Evolutionary conservation across 83 land plant species (phyloP).

Genomic region (Picea abies): DNA sequence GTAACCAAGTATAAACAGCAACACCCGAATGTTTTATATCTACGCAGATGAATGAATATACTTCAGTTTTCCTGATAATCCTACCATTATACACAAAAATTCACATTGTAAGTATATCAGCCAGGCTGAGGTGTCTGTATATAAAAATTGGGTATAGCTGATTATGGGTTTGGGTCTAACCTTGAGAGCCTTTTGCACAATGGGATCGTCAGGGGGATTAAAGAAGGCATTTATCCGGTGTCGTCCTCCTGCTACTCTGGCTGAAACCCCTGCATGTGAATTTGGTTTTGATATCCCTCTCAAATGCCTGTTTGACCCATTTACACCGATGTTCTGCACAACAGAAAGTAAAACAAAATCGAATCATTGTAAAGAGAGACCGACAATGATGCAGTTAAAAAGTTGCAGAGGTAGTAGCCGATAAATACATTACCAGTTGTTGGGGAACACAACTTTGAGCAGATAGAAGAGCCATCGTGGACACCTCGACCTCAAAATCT

Average conservation of each 20-base stretch:
- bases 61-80: background rate
- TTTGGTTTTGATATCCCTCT: background rate
- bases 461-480: conserved; percentile 2
- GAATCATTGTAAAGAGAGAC: background rate
- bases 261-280: conserved; percentile 4
- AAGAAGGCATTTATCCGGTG: conserved; percentile 34
- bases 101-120: background rate
- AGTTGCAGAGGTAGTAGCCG: background rate
- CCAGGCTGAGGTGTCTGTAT: too few species aligned
- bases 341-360: background rate
- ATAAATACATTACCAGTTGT: background rate
- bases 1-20: background rate
- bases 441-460: background rate
- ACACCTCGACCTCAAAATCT: too few species aligned
- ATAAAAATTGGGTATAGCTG: background rate
- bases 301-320: background rate
- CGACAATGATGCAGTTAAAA: too few species aligned
- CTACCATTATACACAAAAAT: background rate
- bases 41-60: too few species aligned
- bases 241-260: background rate
- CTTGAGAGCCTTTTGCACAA: conserved; percentile 65
- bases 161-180: conserved; percentile 16
- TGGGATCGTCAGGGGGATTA: conserved; percentile 50
- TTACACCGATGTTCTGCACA: background rate
- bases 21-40: too few species aligned